Base-by-base conservation (phyloP, 208 protist species). In the Leptomonas pyrrhocoris region DNA sequence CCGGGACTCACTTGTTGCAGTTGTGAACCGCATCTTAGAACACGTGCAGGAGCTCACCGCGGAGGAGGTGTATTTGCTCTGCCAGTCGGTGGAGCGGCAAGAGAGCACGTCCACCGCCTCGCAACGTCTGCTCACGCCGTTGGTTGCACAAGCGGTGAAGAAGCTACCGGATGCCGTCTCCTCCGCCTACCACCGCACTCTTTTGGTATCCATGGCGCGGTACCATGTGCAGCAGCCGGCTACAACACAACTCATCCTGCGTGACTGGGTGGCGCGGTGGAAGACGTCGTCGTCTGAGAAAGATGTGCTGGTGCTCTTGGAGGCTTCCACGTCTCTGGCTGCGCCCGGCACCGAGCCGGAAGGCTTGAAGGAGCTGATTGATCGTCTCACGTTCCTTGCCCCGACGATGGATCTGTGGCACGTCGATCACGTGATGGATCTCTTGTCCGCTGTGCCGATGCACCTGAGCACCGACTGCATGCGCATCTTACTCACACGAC, bases 1-100 rank as follows among this genome's bases (percentile, higher is more conserved):
- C 13, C 79, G 87, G 27, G 92, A 96, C 69, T 96, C 92, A 0
- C 75, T 93, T 28, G 73, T 82, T 40, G 68, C 92, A 9, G 78
- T 96, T 63, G 84, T 90, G 4, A 90, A 93, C 48, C 83, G 68
- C 48, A 78, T 96, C 54, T 56, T 84, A 6, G 36, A 50, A 12
- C 68, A 81, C 27, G 75, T 84, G 60, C 50, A 72, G 13, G 81
- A 78, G 18, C 64, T 94, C 25, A 71, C 73, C 16, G 60, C 48
- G 0, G 76, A 85, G 31, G 84, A 94, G 19, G 64, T 93, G 9
- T 75, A 74, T n/a, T 58, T 84, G 51, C 60, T 96, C 11, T 70
- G 74, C 18, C 81, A 85, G 56, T 68, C 88, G 6, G 30, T 96
- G 0, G 87, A 91, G 65, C 42, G 71, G 43, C 89, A 96, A 56